Conservation (phyloP, 2,329 filamentous ascomycete genomes). For the Penicillium sp. region DNA sequence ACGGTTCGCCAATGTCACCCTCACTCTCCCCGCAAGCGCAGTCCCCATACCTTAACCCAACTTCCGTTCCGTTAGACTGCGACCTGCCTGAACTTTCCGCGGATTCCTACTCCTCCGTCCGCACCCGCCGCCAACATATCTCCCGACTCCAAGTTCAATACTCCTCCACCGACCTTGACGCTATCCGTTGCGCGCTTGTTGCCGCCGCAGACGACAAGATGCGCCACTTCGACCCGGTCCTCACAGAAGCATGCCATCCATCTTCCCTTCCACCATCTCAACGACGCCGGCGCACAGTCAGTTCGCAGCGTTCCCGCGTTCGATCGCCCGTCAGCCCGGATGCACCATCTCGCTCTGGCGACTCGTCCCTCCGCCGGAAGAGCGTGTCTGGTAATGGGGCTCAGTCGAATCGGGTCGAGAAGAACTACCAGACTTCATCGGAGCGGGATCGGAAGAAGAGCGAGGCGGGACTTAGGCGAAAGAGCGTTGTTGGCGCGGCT, state of each 20-base stretch:
- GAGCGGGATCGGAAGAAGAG: conserved; percentile 37
- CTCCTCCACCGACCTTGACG: conserved; percentile 41
- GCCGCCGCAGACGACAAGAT: conserved; percentile 31
- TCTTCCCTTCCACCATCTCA: conserved; percentile 42
- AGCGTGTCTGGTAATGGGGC: conserved; percentile 29
- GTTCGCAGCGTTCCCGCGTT: conserved; percentile 36
- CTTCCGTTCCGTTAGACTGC: conserved; percentile 34
- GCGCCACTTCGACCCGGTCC: conserved; percentile 15
- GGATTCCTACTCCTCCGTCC: conserved; percentile 31
- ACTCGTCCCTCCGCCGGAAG: conserved; percentile 29
- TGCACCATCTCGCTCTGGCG: neutral
- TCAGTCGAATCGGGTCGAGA: conserved; percentile 39
- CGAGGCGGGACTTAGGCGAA: conserved; percentile 42
- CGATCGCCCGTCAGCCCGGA: conserved; percentile 26
- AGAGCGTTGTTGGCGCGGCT: conserved; percentile 45
- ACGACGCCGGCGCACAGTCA: conserved; percentile 32
- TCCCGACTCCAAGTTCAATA: conserved; percentile 48
- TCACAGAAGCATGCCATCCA: conserved; percentile 42
- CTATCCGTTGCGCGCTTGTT: conserved; percentile 42
- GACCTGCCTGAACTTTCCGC: neutral
- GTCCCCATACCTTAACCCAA: conserved; percentile 35
- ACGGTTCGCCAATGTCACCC: conserved; percentile 61
- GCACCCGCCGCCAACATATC: conserved; percentile 45
- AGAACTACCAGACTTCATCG: conserved; percentile 33
- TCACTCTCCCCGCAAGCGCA: conserved; percentile 44